Base-by-base conservation (phyloP, 2,329 filamentous ascomycete species). In the Cladorrhinum sp. region DNA sequence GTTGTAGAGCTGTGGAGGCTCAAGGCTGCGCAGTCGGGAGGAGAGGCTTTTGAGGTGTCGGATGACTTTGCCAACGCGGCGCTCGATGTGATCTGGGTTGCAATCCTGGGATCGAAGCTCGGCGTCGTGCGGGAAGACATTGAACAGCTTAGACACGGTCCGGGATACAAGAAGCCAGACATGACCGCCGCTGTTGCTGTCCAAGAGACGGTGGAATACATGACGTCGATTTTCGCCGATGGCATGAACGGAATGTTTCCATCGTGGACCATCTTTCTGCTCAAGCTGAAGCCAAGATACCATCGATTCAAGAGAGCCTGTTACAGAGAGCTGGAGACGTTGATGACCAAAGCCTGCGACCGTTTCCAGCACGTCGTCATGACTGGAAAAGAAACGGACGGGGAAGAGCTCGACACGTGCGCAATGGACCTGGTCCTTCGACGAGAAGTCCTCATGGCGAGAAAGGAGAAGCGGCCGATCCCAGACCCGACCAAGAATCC, bases 11-110 rank as follows among this genome's bases (percentile, higher is more conserved):
- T 74, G 3, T 75, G 72, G 72, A 53, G 63, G 2, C 56, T 67
- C 20, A 73, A 69, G 54, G 62, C 64, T 1, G 23, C 57, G 1
- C 21, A 54, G 8, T 18, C 33, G 9, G 42, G 50, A 4, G 60
- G 53, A 2, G 23, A 64, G 20, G 69, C 75, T 1, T 77, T 79
- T 57, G 61, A 62, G 7, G 72, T 69, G 3, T 42, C 57, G 0
- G 62, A 73, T 3, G 77, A 79, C 59, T 67, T 79, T 26, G 65
- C 67, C 59, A 65, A 73, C 28, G 70, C 69, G 0, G 70, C 73
- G 0, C 65, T 79, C 24, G 76, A 79, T 62, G 72, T 69, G 14
- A 75, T 77, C 26, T 78, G 73, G 73, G 73, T 72, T 0, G 72
- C 71, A 8, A 65, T 74, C 0, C 69, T 77, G 14, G 76, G 74